phyloP scores from a whole-genome alignment of 2,329 filamentous ascomycete species.

The Diatrype stigma region DNA sequence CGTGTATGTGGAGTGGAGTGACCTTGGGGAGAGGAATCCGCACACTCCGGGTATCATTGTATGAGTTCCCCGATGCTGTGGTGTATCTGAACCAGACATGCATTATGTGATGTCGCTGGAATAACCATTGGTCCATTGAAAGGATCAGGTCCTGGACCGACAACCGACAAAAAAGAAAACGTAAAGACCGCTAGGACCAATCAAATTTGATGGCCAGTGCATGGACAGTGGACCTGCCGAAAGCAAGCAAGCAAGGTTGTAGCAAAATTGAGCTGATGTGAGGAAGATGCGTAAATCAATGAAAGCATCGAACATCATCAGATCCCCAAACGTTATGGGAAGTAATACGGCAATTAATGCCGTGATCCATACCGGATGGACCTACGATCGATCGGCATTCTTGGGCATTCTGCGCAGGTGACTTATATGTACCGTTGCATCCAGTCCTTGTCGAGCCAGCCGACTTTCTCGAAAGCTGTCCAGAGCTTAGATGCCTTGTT shows the following conservation, averaged over 20 bases:
- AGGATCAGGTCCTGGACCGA: slow-evolving; percentile 1
- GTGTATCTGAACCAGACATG: slow-evolving; percentile 17
- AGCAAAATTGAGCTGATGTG: slow-evolving; percentile 6
- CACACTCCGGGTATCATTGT: slow-evolving; percentile 32
- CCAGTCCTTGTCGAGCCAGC: slow-evolving; percentile 65
- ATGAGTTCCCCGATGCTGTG: slow-evolving; percentile 26
- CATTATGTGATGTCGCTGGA: slow-evolving; percentile 13
- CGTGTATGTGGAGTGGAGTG: slow-evolving; percentile 26
- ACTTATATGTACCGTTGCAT: slow-evolving; percentile 32
- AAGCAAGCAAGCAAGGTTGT: slow-evolving; percentile 2
- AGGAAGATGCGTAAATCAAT: slow-evolving; percentile 1
- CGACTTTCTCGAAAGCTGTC: slow-evolving; percentile 81
- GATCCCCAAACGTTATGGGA: not conserved
- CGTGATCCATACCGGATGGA: slow-evolving; percentile 19
- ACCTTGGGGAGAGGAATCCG: slow-evolving; percentile 18
- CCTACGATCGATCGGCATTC: not conserved
- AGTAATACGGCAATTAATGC: not conserved
- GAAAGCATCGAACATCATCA: slow-evolving; percentile 1
- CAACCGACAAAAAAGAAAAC: slow-evolving; percentile 9
- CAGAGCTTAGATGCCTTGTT: slow-evolving; percentile 95
- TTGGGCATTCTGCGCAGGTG: not conserved
- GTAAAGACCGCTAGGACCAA: slow-evolving; percentile 13
- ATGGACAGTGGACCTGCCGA: slow-evolving; percentile 4
- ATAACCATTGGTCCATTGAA: slow-evolving; percentile 5
- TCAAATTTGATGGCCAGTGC: slow-evolving; percentile 4